phyloP scores from a whole-genome alignment of 352 stramenopile genomes.

The Albugo candida region DNA sequence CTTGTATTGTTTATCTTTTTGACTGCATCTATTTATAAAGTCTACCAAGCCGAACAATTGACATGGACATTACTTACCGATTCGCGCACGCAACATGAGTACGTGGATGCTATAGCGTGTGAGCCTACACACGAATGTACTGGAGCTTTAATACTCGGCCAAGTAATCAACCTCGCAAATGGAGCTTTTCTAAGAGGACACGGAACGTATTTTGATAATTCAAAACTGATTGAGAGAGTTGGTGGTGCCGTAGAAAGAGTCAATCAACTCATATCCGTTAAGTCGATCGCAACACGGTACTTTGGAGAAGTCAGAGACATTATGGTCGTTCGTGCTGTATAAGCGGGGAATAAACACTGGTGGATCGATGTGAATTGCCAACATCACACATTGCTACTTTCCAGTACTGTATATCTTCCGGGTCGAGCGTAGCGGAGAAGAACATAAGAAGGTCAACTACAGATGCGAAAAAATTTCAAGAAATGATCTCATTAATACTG shows the following conservation, averaged over 20 bases:
- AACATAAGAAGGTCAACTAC: conserved; percentile 91
- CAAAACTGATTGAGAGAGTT: conserved; percentile 82
- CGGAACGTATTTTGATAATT: conserved; percentile 86
- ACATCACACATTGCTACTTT: conserved; percentile 54
- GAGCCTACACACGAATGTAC: conserved; percentile 18
- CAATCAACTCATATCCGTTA: conserved; percentile 91
- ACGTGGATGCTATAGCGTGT: too few species aligned
- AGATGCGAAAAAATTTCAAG: conserved; percentile 90
- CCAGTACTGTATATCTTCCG: too few species aligned
- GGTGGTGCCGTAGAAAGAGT: conserved; percentile 89
- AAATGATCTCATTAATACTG: conserved; percentile 90
- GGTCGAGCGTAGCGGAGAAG: conserved; percentile 85
- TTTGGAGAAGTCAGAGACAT: conserved; percentile 93
- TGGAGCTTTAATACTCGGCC: conserved; percentile 48
- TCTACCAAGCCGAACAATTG: too few species aligned
- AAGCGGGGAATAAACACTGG: conserved; percentile 88
- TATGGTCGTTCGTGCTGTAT: conserved; percentile 86
- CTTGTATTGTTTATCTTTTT: too few species aligned
- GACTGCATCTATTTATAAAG: too few species aligned
- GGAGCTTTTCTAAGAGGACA: conserved; percentile 81
- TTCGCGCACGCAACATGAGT: too few species aligned
- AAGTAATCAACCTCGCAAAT: conserved; percentile 63
- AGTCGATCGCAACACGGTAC: conserved; percentile 79
- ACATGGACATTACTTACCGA: too few species aligned
- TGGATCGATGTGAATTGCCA: conserved; percentile 85